phyloP scores from a whole-genome alignment of 129 eudicot genomes.

The Saussurea involucrata region DNA sequence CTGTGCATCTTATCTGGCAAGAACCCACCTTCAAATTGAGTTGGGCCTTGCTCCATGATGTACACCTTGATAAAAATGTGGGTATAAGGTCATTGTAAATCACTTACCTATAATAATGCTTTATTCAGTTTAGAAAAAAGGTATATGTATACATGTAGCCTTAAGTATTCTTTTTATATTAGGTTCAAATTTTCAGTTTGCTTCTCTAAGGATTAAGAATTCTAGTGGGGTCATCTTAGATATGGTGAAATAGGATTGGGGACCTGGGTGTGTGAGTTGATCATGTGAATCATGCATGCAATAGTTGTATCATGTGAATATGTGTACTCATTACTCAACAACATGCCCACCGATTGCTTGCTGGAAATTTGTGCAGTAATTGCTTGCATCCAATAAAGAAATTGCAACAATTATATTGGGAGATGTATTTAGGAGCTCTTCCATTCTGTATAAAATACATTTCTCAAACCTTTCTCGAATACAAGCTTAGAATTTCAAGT shows the following conservation, averaged over 20 bases:
- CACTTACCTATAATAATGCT: background rate
- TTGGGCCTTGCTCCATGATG: too few relatives aligned
- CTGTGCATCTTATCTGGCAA: too few relatives aligned
- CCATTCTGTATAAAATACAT: background rate
- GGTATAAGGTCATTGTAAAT: too few relatives aligned
- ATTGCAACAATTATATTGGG: background rate
- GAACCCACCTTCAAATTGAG: too few relatives aligned
- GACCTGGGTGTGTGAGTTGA: background rate
- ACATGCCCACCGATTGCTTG: background rate
- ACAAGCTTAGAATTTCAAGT: background rate
- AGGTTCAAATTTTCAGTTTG: background rate
- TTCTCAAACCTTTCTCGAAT: background rate
- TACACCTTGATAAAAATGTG: too few relatives aligned
- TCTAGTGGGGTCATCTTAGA: background rate
- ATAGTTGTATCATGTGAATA: background rate
- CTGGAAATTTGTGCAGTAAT: background rate
- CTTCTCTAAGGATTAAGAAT: background rate
- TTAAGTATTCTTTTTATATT: too few relatives aligned
- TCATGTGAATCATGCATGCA: background rate
- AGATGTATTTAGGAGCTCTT: background rate
- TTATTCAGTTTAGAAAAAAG: background rate
- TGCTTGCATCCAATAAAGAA: background rate
- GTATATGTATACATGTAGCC: background rate
- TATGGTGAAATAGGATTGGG: background rate
- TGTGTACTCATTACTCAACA: background rate